Conservation (phyloP, 75 land plant species). For the Pinus taeda region DNA sequence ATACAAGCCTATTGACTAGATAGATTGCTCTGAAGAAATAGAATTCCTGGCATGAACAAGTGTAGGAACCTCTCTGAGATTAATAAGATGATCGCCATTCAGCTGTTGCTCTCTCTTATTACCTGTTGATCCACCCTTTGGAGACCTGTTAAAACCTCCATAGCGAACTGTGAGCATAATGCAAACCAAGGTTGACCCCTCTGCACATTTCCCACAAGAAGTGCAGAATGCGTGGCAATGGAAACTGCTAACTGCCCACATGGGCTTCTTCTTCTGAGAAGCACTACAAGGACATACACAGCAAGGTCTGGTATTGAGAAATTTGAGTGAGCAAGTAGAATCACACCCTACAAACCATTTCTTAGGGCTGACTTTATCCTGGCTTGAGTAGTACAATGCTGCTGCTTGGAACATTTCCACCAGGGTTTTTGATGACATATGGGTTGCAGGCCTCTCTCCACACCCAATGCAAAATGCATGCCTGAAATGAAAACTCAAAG, state of each 20-base stretch:
- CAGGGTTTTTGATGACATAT: constrained; percentile 7
- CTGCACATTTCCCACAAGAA: constrained; percentile 16
- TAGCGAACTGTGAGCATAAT: constrained; percentile 16
- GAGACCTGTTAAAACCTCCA: constrained; percentile 16
- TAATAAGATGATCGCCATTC: no score
- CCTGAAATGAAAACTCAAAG: constrained; percentile 18
- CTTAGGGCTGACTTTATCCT: constrained; percentile 17
- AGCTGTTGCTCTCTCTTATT: no score
- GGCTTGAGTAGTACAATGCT: constrained; percentile 15
- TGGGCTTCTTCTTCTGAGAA: not conserved
- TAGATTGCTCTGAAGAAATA: no score
- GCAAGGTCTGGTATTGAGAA: constrained; percentile 14
- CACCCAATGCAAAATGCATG: constrained; percentile 17
- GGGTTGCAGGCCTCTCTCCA: constrained; percentile 8
- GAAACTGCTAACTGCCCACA: constrained; percentile 23
- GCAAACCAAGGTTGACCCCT: constrained; percentile 13
- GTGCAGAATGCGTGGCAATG: constrained; percentile 22
- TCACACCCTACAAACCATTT: constrained; percentile 20
- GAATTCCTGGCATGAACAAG: no score
- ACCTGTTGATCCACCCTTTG: not conserved
- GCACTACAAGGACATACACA: constrained; percentile 8
- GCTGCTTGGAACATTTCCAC: constrained; percentile 22
- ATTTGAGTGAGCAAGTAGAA: constrained; percentile 20
- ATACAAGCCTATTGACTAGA: no score
- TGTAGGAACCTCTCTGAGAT: no score